phyloP scores from a whole-genome alignment of 192 early-diverging fungal genomes.

The Glomus cerebriforme region DNA sequence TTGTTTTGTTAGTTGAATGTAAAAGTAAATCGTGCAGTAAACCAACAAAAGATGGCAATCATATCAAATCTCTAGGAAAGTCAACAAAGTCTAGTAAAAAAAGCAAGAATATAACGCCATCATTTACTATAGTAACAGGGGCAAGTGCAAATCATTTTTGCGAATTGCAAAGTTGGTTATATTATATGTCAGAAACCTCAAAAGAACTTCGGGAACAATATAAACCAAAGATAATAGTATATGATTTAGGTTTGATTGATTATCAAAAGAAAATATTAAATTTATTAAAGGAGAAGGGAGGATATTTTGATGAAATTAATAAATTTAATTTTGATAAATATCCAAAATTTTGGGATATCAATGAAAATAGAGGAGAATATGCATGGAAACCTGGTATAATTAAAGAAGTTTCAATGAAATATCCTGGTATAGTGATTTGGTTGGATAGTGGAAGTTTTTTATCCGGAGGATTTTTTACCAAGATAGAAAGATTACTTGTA shows the following conservation, averaged over 20 bases:
- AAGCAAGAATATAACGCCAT: not conserved
- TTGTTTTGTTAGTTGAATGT: not conserved
- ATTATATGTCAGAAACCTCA: not conserved
- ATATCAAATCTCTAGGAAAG: too few relatives aligned
- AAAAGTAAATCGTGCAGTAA: not conserved
- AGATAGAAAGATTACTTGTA: conserved; percentile 42
- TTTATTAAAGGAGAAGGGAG: conserved; percentile 38
- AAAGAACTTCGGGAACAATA: not conserved
- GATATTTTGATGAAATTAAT: conserved; percentile 39
- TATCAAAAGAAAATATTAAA: conserved; percentile 41
- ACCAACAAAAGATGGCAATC: too few relatives aligned
- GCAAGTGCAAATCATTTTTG: conserved; percentile 23
- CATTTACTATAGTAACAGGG: not conserved
- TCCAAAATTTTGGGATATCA: conserved; percentile 51
- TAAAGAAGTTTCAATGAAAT: conserved; percentile 35
- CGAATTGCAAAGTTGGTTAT: not conserved
- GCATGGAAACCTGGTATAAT: conserved; percentile 57
- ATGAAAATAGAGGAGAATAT: conserved; percentile 48
- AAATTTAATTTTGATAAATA: conserved; percentile 46
- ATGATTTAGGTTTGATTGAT: conserved; percentile 51
- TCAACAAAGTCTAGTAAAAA: too few relatives aligned
- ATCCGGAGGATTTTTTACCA: conserved; percentile 25
- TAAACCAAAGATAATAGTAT: conserved; percentile 43
- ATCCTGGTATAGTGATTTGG: conserved; percentile 50
- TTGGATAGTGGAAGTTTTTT: conserved; percentile 46